These are phyloP conservation scores for Chrysophaeum taylorii DNA, from an alignment of 352 stramenopile species.

Conservation along the genomic window DNA sequence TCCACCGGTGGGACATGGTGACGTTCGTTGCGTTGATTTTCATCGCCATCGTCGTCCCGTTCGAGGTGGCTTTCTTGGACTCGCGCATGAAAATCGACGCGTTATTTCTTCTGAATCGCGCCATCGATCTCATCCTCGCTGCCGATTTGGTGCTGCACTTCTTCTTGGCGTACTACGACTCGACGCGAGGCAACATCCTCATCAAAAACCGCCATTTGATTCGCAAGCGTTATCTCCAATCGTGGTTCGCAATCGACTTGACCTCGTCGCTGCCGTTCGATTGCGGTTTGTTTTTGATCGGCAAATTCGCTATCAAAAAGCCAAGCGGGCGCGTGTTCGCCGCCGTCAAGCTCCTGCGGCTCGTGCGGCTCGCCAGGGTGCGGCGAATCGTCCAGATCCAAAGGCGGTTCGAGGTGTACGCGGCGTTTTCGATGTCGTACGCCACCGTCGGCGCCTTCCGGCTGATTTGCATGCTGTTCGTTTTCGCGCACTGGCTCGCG, in stretches of 20 bases:
- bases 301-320: too few species aligned
- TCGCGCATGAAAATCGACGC: neutral
- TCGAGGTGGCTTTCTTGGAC: conserved; percentile 13
- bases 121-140: neutral
- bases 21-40: conserved; percentile 15
- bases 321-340: neutral
- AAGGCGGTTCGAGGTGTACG: conserved; percentile 4
- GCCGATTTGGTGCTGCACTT: neutral
- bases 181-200: neutral
- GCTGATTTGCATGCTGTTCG: neutral
- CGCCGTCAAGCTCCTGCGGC: neutral
- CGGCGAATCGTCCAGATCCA: conserved; percentile 17
- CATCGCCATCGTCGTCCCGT: conserved; percentile 16
- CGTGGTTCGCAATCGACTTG: neutral
- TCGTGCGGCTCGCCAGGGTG: conserved; percentile 13
- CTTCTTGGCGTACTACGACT: neutral
- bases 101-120: neutral
- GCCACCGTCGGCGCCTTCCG: neutral
- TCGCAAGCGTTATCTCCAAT: neutral
- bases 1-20: conserved; percentile 15
- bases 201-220: neutral
- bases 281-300: too few species aligned
- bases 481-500: neutral
- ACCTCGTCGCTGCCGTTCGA: neutral
- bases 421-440: conserved; percentile 10